Conservation (phyloP, 371 early-diverging fungal genomes). For the Haplosporangium sp. region DNA sequence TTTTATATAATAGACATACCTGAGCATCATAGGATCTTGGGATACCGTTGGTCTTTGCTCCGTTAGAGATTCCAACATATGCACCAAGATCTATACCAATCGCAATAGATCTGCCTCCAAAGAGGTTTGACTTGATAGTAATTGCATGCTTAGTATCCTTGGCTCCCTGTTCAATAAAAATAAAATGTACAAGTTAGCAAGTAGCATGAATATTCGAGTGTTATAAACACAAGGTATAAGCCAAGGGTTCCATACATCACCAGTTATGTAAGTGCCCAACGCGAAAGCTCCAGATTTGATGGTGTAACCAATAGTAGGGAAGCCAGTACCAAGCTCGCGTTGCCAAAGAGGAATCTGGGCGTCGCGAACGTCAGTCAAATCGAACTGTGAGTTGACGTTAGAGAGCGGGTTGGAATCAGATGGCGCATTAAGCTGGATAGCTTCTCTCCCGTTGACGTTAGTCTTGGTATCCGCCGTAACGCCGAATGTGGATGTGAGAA, state of each 20-base stretch:
- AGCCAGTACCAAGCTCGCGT: not conserved
- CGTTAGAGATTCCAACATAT: slow-evolving; percentile 25
- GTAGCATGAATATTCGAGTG: too few relatives aligned
- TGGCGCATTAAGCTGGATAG: slow-evolving; percentile 17
- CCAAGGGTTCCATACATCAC: not conserved
- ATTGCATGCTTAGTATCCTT: slow-evolving; percentile 12
- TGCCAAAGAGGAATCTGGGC: slow-evolving; percentile 19
- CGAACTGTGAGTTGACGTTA: slow-evolving; percentile 23
- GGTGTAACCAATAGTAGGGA: not conserved
- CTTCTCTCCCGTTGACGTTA: slow-evolving; percentile 3
- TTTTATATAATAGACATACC: slow-evolving; percentile 3
- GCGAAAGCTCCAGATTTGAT: not conserved
- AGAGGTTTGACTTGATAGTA: slow-evolving; percentile 17
- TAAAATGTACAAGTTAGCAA: not conserved
- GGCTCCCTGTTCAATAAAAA: not conserved
- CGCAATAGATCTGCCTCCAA: slow-evolving; percentile 24
- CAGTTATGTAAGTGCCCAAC: not conserved
- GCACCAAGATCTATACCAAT: slow-evolving; percentile 32
- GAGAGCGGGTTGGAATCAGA: slow-evolving; percentile 14
- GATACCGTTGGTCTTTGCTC: slow-evolving; percentile 26
- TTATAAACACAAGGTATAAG: too few relatives aligned
- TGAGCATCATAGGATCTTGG: slow-evolving; percentile 26
- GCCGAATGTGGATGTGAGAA: slow-evolving; percentile 11
- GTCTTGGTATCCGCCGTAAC: slow-evolving; percentile 9
- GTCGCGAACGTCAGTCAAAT: slow-evolving; percentile 20